Base-by-base conservation (phyloP, 2,329 filamentous ascomycete genomes). In the Ophiostoma montium region DNA sequence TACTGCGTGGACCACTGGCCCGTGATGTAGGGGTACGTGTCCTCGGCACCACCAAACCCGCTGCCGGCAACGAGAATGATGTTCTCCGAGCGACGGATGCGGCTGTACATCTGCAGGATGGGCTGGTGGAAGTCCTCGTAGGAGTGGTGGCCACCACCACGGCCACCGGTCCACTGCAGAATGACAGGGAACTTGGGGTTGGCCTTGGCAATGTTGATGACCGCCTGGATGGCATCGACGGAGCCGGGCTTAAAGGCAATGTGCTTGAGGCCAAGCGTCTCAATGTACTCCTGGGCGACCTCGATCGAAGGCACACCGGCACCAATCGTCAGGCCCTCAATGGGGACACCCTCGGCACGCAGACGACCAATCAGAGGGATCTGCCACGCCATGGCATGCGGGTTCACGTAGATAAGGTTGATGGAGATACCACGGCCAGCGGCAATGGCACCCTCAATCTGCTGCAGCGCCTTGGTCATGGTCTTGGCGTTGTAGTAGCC, bases 101-200 rank as follows among this genome's bases (percentile, higher is more conserved):
- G 82, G 57, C 81, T 78, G 63, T 95, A 95, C 85, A 94, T 94
- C 59, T 86, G 81, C 8, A 95, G 70, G 41, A 95, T 82, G 5
- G 89, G 89, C 60, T 89, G 82, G 65, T 95, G 89, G 74, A 95
- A 95, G 64, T 95, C 89, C 64, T 95, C 89, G 54, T 82, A 94
- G 1, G 88, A 95, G 69, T 95, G 89, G 65, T 95, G 89, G 50
- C 89, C 89, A 69, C 89, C 89, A 56, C 88, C 89, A 66, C 89
- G 84, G 36, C 89, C 89, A 62, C 89, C 89, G 52, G 89, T 95
- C 89, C 89, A 95, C 67, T 95, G 89, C 54, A 95, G 70, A 48
- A 95, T 80, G 47, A 95, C 78, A n/a, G 89, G 89, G 73, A 95
- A 95, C 27, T 78, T 82, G 2, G 89, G 88, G 63, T 95, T 92